Percentiles rank a stretch among this genome's conserved stretches.
Evolutionary conservation across 331 rosid species (phyloP).

Genomic region (Acacia concinna): DNA sequence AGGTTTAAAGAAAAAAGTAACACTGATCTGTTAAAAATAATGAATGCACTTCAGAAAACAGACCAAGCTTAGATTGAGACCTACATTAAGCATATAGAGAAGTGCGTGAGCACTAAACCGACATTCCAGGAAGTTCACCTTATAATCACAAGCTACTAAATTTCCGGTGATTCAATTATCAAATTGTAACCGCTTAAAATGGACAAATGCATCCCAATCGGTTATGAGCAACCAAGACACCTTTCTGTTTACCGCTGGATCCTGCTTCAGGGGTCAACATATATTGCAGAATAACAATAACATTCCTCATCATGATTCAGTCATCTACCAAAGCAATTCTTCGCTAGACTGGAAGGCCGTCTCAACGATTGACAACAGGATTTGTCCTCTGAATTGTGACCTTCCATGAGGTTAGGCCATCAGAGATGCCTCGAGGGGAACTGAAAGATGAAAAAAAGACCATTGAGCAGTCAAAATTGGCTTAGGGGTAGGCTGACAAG

Average conservation of each 20-base stretch:
- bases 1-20: neutral
- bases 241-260: conserved; percentile 71
- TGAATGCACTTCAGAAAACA: neutral
- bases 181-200: conserved; percentile 58
- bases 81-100: neutral
- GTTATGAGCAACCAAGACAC: conserved; percentile 67
- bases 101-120: neutral
- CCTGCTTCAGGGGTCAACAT: conserved; percentile 54
- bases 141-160: neutral
- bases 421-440: neutral
- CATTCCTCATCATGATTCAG: conserved; percentile 61
- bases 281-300: conserved; percentile 46
- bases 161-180: neutral
- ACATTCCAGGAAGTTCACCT: no score
- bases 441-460: no score
- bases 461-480: no score
- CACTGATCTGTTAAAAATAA: neutral
- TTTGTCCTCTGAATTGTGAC: neutral
- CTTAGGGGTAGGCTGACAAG: no score
- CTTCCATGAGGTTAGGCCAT: no score
- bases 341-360: conserved; percentile 48
- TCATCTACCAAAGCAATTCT: conserved; percentile 58
- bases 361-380: conserved; percentile 13
- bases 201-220: conserved; percentile 71
- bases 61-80: neutral